Evolutionary conservation across 129 eudicot species (phyloP).

Genomic region (Escallonia rubra): DNA sequence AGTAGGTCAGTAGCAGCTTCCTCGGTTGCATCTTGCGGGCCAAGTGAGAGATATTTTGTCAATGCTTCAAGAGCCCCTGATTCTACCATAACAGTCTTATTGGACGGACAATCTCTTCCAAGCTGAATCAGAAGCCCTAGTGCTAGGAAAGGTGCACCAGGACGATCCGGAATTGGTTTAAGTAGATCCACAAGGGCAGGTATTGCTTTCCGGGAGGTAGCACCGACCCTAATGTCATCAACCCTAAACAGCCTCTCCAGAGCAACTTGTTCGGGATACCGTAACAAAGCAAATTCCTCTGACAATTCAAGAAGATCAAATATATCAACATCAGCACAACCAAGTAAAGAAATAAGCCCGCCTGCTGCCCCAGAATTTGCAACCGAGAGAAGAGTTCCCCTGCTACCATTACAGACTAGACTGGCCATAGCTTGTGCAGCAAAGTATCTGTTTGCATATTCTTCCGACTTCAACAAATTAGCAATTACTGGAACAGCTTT

Average conservation of each 20-base stretch:
- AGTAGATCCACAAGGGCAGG: constrained; percentile 92
- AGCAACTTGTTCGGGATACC: constrained; percentile 86
- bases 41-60: constrained; percentile 94
- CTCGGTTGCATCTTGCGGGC: constrained; percentile 87
- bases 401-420: constrained; percentile 91
- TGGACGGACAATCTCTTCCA: constrained; percentile 70
- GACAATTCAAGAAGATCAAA: constrained; percentile 66
- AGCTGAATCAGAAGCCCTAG: constrained; percentile 86
- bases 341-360: constrained; percentile 87
- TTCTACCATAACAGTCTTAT: constrained; percentile 89
- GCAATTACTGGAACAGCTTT: constrained; percentile 84
- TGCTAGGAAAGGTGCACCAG: constrained; percentile 93
- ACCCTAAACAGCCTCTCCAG: constrained; percentile 93
- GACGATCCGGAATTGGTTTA: constrained; percentile 94
- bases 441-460: constrained; percentile 76
- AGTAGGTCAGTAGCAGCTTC: constrained; percentile 95
- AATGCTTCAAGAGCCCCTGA: constrained; percentile 92
- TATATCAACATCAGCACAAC: constrained; percentile 92
- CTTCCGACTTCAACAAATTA: constrained; percentile 82
- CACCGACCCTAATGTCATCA: constrained; percentile 90
- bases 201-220: constrained; percentile 93
- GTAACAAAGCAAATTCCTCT: constrained; percentile 70
- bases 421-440: constrained; percentile 96
- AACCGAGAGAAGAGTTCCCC: constrained; percentile 96
- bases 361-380: constrained; percentile 94